Evolutionary conservation across 1,139 yeast genomes (phyloP), one percentile per base, ranked within the genome.

Genomic region (Zygoascus hellenicus): DNA sequence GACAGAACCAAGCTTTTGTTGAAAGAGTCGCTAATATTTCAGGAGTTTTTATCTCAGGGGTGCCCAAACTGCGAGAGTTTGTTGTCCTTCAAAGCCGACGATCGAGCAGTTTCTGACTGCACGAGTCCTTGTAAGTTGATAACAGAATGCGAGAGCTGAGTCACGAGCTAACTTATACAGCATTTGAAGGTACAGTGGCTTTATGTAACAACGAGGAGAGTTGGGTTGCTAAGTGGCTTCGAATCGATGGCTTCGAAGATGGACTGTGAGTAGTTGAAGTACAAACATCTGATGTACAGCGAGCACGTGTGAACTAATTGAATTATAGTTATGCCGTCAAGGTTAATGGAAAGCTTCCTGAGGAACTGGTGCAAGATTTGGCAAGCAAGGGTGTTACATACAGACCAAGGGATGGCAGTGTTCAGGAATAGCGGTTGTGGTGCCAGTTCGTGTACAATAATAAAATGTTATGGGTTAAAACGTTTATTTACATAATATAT

Each of bases 31-130:
- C 26, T 17, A 5, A 13, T 28, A 14, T 32, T 38, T 10, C 55
- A 69, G 68, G 77, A 78, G 60, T 92, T 90, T 63, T 78, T 85
- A 45, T 81, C 80, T 48, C 78, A 79, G 19, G 97, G 97, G 9
- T 92, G 99, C 66, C 98, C 98, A n/a, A 92, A 92, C 70, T 92
- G 98, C 69, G 97, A 88, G 60, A 81, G 92, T 48, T 82, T 89
- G 41, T 72, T 85, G 60, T 83, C 81, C 54, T 81, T 82, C 62
- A 82, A 81, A 48, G 92, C 85, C 59, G 97, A 89, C 59, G 89
- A 88, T 49, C 81, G 84, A 17, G 79, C 87, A 39, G 85, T 83
- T 28, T 85, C 86, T 64, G 96, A 89, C 60, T 89, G 96, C 63
- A 92, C 98, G 3, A 88, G 96, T 26, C 97, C 97, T 36, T 81